A percentile compares a stretch with the other conserved stretches of the same genome.
Evolutionary conservation across 805 yeast species (phyloP).

Genomic region (Saccharomycopsis olivae): DNA sequence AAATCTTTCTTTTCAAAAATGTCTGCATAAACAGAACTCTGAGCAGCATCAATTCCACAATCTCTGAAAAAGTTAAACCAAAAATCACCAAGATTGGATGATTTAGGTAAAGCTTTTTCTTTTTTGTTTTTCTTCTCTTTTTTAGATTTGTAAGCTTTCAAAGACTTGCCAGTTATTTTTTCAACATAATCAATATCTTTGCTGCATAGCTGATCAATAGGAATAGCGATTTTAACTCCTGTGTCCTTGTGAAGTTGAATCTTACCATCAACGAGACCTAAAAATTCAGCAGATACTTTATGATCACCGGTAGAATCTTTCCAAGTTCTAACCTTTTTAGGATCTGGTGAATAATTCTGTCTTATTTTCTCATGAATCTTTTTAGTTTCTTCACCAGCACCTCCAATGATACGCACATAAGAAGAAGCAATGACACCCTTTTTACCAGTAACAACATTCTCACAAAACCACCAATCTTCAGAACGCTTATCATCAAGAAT

Average conservation of each 20-base stretch:
- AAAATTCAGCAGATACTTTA: conserved; percentile 94
- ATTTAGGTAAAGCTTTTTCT: too few relatives aligned
- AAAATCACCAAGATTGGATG: conserved; percentile 43
- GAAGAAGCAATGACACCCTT: conserved; percentile 88
- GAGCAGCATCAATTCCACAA: conserved; percentile 88
- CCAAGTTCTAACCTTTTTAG: conserved; percentile 86
- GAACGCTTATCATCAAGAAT: conserved; percentile 72
- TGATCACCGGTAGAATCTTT: conserved; percentile 89
- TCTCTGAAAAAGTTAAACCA: conserved; percentile 95
- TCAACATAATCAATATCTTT: conserved; percentile 91
- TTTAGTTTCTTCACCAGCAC: conserved; percentile 11
- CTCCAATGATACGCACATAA: conserved; percentile 42
- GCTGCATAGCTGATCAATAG: conserved; percentile 72
- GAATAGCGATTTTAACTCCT: conserved; percentile 96
- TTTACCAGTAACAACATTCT: conserved; percentile 51
- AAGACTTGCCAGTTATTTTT: conserved; percentile 18
- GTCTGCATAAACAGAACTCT: conserved; percentile 82
- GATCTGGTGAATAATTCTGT: conserved; percentile 48
- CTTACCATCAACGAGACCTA: conserved; percentile 90
- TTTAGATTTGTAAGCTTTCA: background rate
- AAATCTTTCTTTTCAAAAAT: conserved; percentile 85
- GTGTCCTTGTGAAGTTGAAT: conserved; percentile 88
- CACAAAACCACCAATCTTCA: conserved; percentile 94
- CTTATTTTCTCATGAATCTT: background rate
- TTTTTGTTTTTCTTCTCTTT: background rate